Evolutionary conservation across 2,329 filamentous ascomycete species (phyloP), one percentile per base, ranked within the genome.

Genomic region (Aspergillus sp.): DNA sequence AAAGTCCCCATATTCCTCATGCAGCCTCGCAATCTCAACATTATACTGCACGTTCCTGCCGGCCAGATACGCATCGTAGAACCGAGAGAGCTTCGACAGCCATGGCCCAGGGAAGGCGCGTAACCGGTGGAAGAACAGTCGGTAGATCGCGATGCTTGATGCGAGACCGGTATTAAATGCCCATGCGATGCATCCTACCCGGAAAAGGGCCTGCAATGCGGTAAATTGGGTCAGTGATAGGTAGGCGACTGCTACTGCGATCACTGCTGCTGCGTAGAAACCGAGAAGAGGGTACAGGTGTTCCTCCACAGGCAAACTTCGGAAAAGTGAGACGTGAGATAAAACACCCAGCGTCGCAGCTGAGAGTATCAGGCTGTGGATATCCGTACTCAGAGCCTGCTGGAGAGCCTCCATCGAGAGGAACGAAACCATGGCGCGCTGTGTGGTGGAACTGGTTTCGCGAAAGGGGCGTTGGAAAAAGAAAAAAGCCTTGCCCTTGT

Each of bases 1-100:
- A 47, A 67, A 69, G 26, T 70, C 66, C 0, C 71, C 71, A 52
- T 68, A 67, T 32, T 64, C 56, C 15, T 48, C 5, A 24, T 70
- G 68, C 11, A 71, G 56, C 12, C 56, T 54, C 8, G 66, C 24
- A 50, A 13, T 65, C 39, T 55, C 58, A 11, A 51, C 44, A 32
- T 57, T 49, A 12, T 58, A 36, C 34, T 66, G 61, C 17, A 67
- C 22, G 2, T 60, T 58, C 15, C 50, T 60, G 3, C 57, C 56
- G 0, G 60, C 57, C n/a, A 63, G 22, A 24, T 38, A 57, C 11
- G 56, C 58, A 4, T 57, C 52, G 17, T 65, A 66, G 36, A 69
- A 63, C 5, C 62, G 60, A 1, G 67, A 63, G 4, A 68, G 18
- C 17, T 58, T 56, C 8, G 68, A 66, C 2, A 57, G 22, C 6